A percentile compares a stretch with the other conserved stretches of the same genome.
phyloP scores from a whole-genome alignment of 129 eudicot genomes.

The Centaurea solstitialis region DNA sequence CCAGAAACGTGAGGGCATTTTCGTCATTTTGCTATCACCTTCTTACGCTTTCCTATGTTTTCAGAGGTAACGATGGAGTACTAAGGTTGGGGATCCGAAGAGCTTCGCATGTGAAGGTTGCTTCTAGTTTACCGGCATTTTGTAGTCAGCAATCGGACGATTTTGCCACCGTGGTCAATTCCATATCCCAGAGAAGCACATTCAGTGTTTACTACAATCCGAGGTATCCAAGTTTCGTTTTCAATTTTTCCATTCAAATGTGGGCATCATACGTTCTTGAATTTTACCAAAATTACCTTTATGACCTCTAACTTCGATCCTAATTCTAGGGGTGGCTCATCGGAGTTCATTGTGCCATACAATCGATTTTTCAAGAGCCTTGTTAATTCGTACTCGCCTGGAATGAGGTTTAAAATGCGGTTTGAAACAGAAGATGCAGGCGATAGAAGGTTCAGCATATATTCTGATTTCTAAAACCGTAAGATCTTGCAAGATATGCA shows the following conservation, averaged over 20 bases:
- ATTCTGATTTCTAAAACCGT: neutral
- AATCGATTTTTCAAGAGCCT: conserved; percentile 62
- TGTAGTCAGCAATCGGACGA: conserved; percentile 45
- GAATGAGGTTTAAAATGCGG: conserved; percentile 85
- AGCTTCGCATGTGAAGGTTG: conserved; percentile 54
- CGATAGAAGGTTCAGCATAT: conserved; percentile 65
- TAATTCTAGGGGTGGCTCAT: conserved; percentile 59
- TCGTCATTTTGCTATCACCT: neutral
- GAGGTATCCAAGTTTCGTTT: conserved; percentile 39
- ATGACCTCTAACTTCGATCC: conserved; percentile 9
- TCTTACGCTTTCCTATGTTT: neutral
- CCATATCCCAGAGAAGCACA: conserved; percentile 49
- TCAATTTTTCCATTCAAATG: neutral
- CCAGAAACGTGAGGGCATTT: neutral
- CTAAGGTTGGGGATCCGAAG: conserved; percentile 91
- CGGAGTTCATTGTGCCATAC: conserved; percentile 74
- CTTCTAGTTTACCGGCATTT: conserved; percentile 36
- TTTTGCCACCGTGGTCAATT: conserved; percentile 44
- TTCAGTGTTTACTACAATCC: conserved; percentile 83
- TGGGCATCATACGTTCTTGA: neutral
- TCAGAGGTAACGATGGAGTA: conserved; percentile 91
- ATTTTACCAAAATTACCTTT: neutral
- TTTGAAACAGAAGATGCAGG: conserved; percentile 81
- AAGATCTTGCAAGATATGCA: neutral
- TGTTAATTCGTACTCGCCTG: conserved; percentile 52